These are phyloP conservation scores for Zarea fungicola DNA, from an alignment of 2,329 filamentous ascomycete genomes.

Conservation along the genomic window DNA sequence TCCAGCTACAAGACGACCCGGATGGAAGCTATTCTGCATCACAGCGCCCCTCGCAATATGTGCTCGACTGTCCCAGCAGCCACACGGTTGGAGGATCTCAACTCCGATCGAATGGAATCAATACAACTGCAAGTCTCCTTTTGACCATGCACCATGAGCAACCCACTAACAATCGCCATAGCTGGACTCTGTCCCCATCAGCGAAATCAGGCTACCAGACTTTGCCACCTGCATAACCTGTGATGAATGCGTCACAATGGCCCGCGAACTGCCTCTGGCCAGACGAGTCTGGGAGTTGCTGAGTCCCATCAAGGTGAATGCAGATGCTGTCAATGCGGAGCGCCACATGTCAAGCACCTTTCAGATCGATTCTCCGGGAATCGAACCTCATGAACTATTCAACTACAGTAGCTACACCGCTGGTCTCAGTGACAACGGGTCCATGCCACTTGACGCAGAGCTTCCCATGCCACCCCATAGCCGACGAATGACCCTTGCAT, in stretches of 20 bases:
- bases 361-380: slow-evolving; percentile 24
- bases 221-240: slow-evolving; percentile 27
- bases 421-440: background rate
- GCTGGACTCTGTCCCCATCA: background rate
- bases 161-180: background rate
- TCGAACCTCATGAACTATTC: background rate
- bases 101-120: slow-evolving; percentile 22
- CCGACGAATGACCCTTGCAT: background rate
- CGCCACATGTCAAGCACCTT: slow-evolving; percentile 32
- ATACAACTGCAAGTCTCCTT: slow-evolving; percentile 20
- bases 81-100: slow-evolving; percentile 33
- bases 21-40: slow-evolving; percentile 19
- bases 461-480: background rate
- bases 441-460: background rate
- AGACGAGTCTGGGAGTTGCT: slow-evolving; percentile 32
- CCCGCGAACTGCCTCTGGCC: slow-evolving; percentile 31
- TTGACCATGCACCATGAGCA: too few relatives aligned
- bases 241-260: slow-evolving; percentile 27
- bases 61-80: slow-evolving; percentile 30
- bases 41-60: slow-evolving; percentile 28
- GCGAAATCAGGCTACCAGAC: background rate
- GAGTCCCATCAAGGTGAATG: slow-evolving; percentile 30
- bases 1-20: slow-evolving; percentile 31
- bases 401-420: slow-evolving; percentile 5
- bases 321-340: slow-evolving; percentile 33